Conservation (phyloP, 176 grass and related monocot genomes). For the Lolium perenne region DNA sequence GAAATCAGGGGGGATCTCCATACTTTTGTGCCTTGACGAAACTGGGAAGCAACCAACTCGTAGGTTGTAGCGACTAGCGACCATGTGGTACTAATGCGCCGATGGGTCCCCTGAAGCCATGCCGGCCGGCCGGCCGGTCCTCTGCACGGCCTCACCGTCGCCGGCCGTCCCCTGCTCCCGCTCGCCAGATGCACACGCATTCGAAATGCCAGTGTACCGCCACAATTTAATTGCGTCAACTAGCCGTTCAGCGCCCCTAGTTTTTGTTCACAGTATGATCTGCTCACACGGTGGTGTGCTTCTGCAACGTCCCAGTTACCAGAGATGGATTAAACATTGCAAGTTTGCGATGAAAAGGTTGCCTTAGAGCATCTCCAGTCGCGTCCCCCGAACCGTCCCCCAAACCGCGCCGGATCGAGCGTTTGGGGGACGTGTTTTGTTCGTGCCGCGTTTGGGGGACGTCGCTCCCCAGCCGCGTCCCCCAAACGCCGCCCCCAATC, state of each 20-base stretch:
- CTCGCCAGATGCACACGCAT: neutral
- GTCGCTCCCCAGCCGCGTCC: too few relatives aligned
- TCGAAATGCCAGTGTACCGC: conserved; percentile 2
- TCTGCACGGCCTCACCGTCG: neutral
- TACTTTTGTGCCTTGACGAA: neutral
- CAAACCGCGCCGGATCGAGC: too few relatives aligned
- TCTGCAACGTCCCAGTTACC: too few relatives aligned
- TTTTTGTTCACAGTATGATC: neutral
- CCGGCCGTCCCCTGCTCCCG: neutral
- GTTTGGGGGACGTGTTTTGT: too few relatives aligned
- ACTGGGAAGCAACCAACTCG: neutral
- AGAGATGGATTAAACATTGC: too few relatives aligned
- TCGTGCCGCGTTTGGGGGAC: too few relatives aligned
- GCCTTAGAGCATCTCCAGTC: too few relatives aligned
- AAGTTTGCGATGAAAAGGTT: too few relatives aligned
- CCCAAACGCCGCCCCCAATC: too few relatives aligned
- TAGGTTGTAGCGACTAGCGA: neutral
- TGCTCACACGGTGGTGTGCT: too few relatives aligned
- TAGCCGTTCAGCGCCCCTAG: neutral
- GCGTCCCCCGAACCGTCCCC: too few relatives aligned
- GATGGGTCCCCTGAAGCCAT: neutral
- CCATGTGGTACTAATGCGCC: neutral
- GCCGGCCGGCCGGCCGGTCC: too few relatives aligned
- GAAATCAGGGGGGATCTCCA: conserved; percentile 9
- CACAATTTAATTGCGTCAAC: neutral